Evolutionary conservation across 148 eudicot genomes (phyloP).

Genomic region (Persicaria maculosa): DNA sequence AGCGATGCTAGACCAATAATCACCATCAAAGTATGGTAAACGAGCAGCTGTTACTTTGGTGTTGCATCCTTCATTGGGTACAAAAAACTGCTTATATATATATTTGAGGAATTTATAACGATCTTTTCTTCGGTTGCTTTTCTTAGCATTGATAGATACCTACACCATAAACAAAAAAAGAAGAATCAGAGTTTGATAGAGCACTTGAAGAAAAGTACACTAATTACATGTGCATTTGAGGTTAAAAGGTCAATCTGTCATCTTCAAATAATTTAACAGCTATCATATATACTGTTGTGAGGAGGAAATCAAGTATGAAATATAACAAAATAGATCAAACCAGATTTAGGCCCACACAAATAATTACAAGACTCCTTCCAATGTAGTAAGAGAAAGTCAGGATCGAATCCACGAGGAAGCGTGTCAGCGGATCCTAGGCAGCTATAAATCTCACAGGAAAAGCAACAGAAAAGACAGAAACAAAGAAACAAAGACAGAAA

Average conservation of each 20-base stretch:
- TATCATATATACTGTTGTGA: too few species aligned
- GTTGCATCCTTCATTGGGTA: conserved; percentile 38
- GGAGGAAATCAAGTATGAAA: too few species aligned
- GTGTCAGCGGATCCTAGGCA: too few species aligned
- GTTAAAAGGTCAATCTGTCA: background rate
- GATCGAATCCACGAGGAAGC: too few species aligned
- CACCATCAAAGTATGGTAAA: conserved; percentile 89
- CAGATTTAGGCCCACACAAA: too few species aligned
- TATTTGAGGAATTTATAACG: conserved; percentile 52
- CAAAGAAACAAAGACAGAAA: too few species aligned
- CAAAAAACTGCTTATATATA: conserved; percentile 65
- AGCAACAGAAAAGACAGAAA: too few species aligned
- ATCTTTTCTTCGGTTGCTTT: conserved; percentile 61
- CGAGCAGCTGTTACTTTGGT: conserved; percentile 70
- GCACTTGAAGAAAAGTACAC: background rate
- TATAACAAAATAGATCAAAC: too few species aligned
- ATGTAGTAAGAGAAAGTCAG: too few species aligned
- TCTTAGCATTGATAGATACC: conserved; percentile 75
- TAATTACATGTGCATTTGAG: conserved; percentile 1
- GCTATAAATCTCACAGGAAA: too few species aligned
- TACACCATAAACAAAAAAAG: conserved; percentile 15
- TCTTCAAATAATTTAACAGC: too few species aligned
- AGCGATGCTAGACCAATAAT: conserved; percentile 70
- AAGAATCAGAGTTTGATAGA: background rate
- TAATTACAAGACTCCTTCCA: too few species aligned